A percentile compares a stretch with the other conserved stretches of the same genome.
phyloP scores from a whole-genome alignment of 1,284 basidiomycete species.

The Leccinum fallax region DNA sequence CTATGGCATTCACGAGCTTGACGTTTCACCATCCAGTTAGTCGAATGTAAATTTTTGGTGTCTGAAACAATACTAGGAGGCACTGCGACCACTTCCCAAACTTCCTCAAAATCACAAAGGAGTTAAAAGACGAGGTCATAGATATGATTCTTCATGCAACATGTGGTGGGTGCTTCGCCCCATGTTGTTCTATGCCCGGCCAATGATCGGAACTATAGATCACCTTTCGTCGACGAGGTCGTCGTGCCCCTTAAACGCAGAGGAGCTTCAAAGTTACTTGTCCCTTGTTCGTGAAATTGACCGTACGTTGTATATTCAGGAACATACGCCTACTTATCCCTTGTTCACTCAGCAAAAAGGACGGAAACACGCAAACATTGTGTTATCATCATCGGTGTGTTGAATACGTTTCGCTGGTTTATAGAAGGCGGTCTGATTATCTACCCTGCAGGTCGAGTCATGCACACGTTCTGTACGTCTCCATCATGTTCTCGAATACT shows the following conservation, averaged over 20 bases:
- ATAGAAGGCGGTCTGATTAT: not conserved
- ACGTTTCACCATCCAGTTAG: conserved; percentile 4
- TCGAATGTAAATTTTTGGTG: not conserved
- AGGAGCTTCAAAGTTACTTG: conserved; percentile 25
- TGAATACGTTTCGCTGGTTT: not conserved
- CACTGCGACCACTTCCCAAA: conserved; percentile 56
- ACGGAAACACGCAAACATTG: conserved; percentile 11
- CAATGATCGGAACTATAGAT: conserved; percentile 15
- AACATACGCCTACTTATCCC: not conserved
- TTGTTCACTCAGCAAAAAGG: conserved; percentile 12
- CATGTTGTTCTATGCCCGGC: not conserved
- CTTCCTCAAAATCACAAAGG: conserved; percentile 37
- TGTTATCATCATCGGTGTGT: conserved; percentile 44
- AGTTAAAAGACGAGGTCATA: conserved; percentile 46
- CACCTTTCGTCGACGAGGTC: conserved; percentile 34
- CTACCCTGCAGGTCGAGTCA: conserved; percentile 44
- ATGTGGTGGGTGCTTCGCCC: conserved; percentile 41
- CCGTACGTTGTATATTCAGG: conserved; percentile 12
- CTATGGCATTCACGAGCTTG: conserved; percentile 5
- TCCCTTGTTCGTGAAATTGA: conserved; percentile 17
- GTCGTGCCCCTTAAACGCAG: conserved; percentile 24
- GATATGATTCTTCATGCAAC: conserved; percentile 51
- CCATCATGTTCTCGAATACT: not conserved
- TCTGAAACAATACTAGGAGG: conserved; percentile 39
- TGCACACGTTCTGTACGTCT: conserved; percentile 48